phyloP scores from a whole-genome alignment of 805 yeast genomes.

The Candida caryicola region DNA sequence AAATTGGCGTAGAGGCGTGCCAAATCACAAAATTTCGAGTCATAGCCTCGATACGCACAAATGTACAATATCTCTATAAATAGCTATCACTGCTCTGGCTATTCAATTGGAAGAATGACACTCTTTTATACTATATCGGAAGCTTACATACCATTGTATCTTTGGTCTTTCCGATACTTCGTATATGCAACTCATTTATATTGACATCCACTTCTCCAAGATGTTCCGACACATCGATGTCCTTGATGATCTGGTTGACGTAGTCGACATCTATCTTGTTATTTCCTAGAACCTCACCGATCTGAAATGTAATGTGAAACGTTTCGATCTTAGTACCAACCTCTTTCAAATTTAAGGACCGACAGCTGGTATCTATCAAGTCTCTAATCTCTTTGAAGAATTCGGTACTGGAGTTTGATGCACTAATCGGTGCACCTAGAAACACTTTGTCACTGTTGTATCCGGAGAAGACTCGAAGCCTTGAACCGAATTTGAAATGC shows the following conservation, averaged over 20 bases:
- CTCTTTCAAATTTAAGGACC: slow-evolving; percentile 4
- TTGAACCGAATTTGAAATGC: slow-evolving; percentile 2
- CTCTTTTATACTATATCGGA: neutral
- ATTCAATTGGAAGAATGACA: no score
- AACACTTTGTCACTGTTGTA: slow-evolving; percentile 11
- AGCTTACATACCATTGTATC: neutral
- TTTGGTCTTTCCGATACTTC: neutral
- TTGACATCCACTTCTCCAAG: slow-evolving; percentile 4
- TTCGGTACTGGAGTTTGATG: slow-evolving; percentile 1
- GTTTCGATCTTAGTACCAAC: neutral
- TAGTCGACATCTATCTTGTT: slow-evolving; percentile 2
- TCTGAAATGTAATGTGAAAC: slow-evolving; percentile 14
- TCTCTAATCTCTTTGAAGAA: slow-evolving; percentile 11
- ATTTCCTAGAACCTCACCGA: slow-evolving; percentile 12
- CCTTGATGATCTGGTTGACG: neutral
- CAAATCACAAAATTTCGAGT: no score
- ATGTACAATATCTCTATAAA: no score
- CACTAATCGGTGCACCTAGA: slow-evolving; percentile 11
- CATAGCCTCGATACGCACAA: no score
- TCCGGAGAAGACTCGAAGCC: slow-evolving; percentile 2
- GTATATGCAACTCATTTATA: slow-evolving; percentile 2
- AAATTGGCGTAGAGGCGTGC: no score
- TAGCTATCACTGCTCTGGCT: no score
- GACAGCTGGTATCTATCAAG: slow-evolving; percentile 10
- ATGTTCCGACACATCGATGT: slow-evolving; percentile 3